A percentile compares a stretch with the other conserved stretches of the same genome.
Conservation (phyloP, 225 moss, liverwort and hornwort genomes). For the Asterella californica region DNA sequence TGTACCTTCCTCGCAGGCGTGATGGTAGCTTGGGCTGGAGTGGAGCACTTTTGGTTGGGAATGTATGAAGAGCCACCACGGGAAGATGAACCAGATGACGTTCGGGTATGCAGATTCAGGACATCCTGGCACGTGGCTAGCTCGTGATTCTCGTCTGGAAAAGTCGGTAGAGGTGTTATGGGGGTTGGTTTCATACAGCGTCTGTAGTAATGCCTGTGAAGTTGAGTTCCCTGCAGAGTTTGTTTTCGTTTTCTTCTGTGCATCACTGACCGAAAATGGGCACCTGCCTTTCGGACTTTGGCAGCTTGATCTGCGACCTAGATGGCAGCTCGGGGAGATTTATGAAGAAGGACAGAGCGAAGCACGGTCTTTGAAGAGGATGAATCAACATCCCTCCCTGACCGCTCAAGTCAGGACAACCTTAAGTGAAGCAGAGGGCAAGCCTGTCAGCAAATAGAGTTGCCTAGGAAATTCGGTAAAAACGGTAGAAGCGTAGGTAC, state of each 20-base stretch:
- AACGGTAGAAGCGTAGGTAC: background rate
- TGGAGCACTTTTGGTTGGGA: constrained; percentile 80
- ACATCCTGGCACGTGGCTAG: background rate
- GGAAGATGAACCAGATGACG: constrained; percentile 74
- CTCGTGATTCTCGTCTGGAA: background rate
- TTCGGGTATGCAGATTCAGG: constrained; percentile 46
- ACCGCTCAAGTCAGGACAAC: constrained; percentile 70
- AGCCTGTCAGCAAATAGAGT: background rate
- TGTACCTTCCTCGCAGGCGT: constrained; percentile 52
- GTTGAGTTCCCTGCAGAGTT: too few species aligned
- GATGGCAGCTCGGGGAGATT: constrained; percentile 97
- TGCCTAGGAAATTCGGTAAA: background rate
- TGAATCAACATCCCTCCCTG: constrained; percentile 73
- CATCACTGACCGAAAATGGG: background rate
- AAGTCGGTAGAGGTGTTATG: background rate
- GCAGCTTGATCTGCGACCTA: constrained; percentile 91
- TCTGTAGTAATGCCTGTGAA: too few species aligned
- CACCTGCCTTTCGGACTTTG: background rate
- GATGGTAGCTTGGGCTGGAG: constrained; percentile 95
- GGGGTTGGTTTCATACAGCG: too few species aligned
- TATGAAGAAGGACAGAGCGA: constrained; percentile 53
- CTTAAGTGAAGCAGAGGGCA: constrained; percentile 26
- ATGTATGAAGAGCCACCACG: constrained; percentile 70
- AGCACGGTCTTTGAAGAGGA: constrained; percentile 71
- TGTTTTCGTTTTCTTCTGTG: background rate